Conservation (phyloP, 2,329 filamentous ascomycete genomes). For the Pseudopithomyces maydicus region DNA sequence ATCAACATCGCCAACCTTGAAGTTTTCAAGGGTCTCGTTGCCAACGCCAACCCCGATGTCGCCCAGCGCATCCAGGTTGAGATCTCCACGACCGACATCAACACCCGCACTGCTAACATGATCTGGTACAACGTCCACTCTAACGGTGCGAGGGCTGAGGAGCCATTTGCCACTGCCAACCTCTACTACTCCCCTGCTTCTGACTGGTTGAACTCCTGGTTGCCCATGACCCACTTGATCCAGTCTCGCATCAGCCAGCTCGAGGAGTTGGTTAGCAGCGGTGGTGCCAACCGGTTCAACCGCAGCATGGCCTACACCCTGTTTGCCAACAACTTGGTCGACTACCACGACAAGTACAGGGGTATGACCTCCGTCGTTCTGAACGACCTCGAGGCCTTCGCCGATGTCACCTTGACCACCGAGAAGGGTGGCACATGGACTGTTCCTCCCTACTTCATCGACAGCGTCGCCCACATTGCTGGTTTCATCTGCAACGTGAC, state of each 20-base stretch:
- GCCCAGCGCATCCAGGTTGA: constrained; percentile 9
- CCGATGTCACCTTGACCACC: constrained; percentile 11
- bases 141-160: constrained; percentile 2
- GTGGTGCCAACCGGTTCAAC: constrained; percentile 18
- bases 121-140: constrained; percentile 13
- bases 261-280: constrained; percentile 11
- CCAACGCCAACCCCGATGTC: constrained; percentile 3
- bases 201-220: constrained; percentile 20
- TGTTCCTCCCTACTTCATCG: constrained; percentile 21
- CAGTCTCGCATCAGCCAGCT: constrained; percentile 21
- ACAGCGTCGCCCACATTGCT: constrained; percentile 19
- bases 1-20: constrained; percentile 47
- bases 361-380: constrained; percentile 28
- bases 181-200: background rate
- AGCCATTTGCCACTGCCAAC: constrained; percentile 9
- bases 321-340: constrained; percentile 24
- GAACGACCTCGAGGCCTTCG: constrained; percentile 23
- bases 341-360: constrained; percentile 26
- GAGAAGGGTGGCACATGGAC: constrained; percentile 9
- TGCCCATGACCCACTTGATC: constrained; percentile 21
- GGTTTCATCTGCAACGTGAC: constrained; percentile 31
- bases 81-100: constrained; percentile 12
- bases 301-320: constrained; percentile 27
- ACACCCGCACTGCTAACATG: constrained; percentile 7
- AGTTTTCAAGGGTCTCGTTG: constrained; percentile 36